Base-by-base conservation (phyloP, 2,329 filamentous ascomycete species). In the Aspergillus hiratsukae region DNA sequence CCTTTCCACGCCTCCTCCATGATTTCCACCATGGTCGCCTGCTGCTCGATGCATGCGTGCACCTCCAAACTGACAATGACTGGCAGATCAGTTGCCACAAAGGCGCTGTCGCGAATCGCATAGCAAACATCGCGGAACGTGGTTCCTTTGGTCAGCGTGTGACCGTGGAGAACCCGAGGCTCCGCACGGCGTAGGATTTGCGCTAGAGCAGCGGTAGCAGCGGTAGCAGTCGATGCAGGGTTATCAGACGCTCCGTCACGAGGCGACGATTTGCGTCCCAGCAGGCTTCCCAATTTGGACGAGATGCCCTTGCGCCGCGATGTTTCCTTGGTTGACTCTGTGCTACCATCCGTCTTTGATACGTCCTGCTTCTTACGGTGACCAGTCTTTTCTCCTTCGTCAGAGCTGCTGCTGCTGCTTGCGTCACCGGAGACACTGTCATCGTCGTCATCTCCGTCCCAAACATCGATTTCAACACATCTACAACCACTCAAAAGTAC, bases 381-480 rank as follows among this genome's bases (percentile, higher is more conserved):
- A 40, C 64, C 60, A 6, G 58, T 31, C 27, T 48, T 19, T 19
- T 35, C 21, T 64, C 58, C 58, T 10, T 62, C 57, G 6, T 64
- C 57, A 2, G 58, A 67, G 49, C 62, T 71, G 17, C 70, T 66
- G 52, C 68, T 73, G 56, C 67, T 19, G 77, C 71, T 59, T 68
- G n/a, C 64, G 60, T 68, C 57, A 23, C 65, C 64, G 9, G 55
- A 59, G 11, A 60, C 60, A 49, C 68, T 68, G 14, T 71, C 67
- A 1, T 75, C 73, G 21, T 72, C 76, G 8, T 75, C 75, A 46
- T 82, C 79, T 11, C 91, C 90, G 72, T 97, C 90, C 89, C 92
- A 96, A 3, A 97, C 91, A 68, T 97, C 93, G 54, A 97, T 94
- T 72, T 97, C 92, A 49, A 97, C 91, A 68, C 91, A 97, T 59